A percentile compares a stretch with the other conserved stretches of the same genome.
phyloP scores from a whole-genome alignment of 1,284 basidiomycete species.

The Cystobasidiaceae sp. region DNA sequence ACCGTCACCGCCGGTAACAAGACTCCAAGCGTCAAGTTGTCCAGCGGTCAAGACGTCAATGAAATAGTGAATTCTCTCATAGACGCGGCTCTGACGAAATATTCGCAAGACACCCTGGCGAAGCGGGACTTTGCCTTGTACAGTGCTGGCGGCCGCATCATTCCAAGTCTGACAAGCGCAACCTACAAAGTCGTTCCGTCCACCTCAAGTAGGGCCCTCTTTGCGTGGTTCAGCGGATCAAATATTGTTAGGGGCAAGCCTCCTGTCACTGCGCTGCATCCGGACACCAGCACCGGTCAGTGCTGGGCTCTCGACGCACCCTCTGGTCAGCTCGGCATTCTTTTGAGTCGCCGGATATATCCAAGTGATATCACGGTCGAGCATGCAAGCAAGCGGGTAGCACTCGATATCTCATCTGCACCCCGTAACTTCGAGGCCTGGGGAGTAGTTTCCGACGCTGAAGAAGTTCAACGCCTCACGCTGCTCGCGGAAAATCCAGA shows the following conservation, averaged over 20 bases:
- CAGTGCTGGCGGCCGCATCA: slow-evolving; percentile 70
- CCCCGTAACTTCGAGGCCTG: slow-evolving; percentile 83
- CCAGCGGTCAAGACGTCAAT: slow-evolving; percentile 70
- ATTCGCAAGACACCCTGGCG: slow-evolving; percentile 71
- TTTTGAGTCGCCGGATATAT: slow-evolving; percentile 62
- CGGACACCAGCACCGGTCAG: slow-evolving; percentile 70
- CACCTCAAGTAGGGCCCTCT: slow-evolving; percentile 40
- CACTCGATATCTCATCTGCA: slow-evolving; percentile 70
- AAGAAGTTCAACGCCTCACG: slow-evolving; percentile 60
- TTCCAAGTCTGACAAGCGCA: slow-evolving; percentile 72
- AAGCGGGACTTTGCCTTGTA: slow-evolving; percentile 79
- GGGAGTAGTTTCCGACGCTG: slow-evolving; percentile 70
- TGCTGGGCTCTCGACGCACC: slow-evolving; percentile 88
- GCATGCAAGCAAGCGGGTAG: slow-evolving; percentile 72
- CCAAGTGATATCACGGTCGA: slow-evolving; percentile 79
- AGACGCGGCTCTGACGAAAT: slow-evolving; percentile 58
- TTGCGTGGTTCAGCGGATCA: slow-evolving; percentile 58
- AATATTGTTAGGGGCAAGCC: slow-evolving; percentile 60
- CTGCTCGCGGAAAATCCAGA: slow-evolving; percentile 49
- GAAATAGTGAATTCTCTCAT: slow-evolving; percentile 66
- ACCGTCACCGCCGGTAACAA: slow-evolving; percentile 29
- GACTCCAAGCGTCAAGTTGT: slow-evolving; percentile 60
- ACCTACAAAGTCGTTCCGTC: slow-evolving; percentile 63
- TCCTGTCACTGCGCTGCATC: slow-evolving; percentile 77
- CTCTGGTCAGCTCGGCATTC: slow-evolving; percentile 73